Conservation (phyloP, 257 asterid genomes). For the Ilex aquifolium region DNA sequence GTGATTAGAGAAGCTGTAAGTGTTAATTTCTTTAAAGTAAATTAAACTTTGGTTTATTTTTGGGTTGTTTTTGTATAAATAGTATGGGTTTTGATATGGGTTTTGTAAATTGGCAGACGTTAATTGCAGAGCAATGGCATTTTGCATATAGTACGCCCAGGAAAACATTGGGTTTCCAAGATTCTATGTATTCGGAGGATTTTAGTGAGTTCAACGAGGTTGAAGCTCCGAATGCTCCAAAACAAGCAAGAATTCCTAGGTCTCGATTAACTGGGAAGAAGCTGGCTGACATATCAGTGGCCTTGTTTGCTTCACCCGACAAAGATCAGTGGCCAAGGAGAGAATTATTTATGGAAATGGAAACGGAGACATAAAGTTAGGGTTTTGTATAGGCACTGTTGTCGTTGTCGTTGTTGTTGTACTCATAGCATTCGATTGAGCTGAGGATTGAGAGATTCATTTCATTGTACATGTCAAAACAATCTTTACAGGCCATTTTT, state of each 20-base stretch:
- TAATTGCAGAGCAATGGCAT: constrained; percentile 57
- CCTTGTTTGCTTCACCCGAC: constrained; percentile 37
- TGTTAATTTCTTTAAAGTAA: neutral
- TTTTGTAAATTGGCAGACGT: constrained; percentile 30
- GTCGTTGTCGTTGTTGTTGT: constrained; percentile 12
- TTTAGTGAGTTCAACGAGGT: constrained; percentile 20
- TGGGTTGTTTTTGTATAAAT: neutral
- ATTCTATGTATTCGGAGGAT: constrained; percentile 4
- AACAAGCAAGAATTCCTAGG: constrained; percentile 37
- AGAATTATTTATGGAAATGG: constrained; percentile 25
- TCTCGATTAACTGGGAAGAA: constrained; percentile 35
- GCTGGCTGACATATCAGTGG: constrained; percentile 46
- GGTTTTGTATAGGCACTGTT: constrained; percentile 9
- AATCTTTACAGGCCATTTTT: constrained; percentile 14
- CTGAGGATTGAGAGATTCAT: neutral
- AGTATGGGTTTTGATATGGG: neutral
- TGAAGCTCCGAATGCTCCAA: constrained; percentile 68
- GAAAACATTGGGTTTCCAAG: constrained; percentile 37
- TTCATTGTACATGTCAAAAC: constrained; percentile 22
- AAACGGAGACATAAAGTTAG: constrained; percentile 8
- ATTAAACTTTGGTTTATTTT: neutral
- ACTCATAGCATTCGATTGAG: neutral
- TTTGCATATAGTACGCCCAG: constrained; percentile 60
- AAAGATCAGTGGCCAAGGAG: constrained; percentile 28
- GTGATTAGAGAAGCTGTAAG: constrained; percentile 59